Percentiles rank a stretch among this genome's conserved stretches.
phyloP scores from a whole-genome alignment of 768 basidiomycete species.

The Russula lepida region DNA sequence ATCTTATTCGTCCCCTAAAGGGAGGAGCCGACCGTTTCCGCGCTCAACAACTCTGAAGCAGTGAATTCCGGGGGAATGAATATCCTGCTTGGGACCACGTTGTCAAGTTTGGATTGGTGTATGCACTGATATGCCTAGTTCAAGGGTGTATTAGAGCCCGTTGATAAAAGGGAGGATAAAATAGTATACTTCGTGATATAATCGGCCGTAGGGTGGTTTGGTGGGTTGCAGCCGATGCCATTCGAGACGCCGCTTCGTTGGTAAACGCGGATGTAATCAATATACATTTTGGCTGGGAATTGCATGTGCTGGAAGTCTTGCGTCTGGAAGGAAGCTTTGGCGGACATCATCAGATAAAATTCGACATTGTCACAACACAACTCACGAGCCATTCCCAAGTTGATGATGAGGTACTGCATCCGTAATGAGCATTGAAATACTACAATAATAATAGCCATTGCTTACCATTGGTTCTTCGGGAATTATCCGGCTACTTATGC shows the following conservation, averaged over 20 bases:
- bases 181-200: conserved; percentile 60
- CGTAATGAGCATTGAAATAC: conserved; percentile 5
- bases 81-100: conserved; percentile 77
- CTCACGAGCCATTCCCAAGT: conserved; percentile 68
- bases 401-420: conserved; percentile 73
- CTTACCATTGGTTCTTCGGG: conserved; percentile 91
- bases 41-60: conserved; percentile 10
- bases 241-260: conserved; percentile 65
- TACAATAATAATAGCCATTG: conserved; percentile 13
- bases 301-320: conserved; percentile 61
- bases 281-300: conserved; percentile 73
- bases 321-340: conserved; percentile 54
- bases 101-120: conserved; percentile 75
- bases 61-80: conserved; percentile 61
- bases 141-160: background rate
- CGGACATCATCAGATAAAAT: background rate
- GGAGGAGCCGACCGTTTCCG: background rate
- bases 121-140: conserved; percentile 44
- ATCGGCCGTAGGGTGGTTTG: conserved; percentile 62
- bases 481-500: conserved; percentile 59
- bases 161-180: background rate
- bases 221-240: conserved; percentile 73
- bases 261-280: conserved; percentile 89
- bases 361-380: conserved; percentile 6
- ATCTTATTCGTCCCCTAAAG: background rate